Conservation (phyloP, 176 grass and related monocot species). For the Aechmea fasciata region DNA sequence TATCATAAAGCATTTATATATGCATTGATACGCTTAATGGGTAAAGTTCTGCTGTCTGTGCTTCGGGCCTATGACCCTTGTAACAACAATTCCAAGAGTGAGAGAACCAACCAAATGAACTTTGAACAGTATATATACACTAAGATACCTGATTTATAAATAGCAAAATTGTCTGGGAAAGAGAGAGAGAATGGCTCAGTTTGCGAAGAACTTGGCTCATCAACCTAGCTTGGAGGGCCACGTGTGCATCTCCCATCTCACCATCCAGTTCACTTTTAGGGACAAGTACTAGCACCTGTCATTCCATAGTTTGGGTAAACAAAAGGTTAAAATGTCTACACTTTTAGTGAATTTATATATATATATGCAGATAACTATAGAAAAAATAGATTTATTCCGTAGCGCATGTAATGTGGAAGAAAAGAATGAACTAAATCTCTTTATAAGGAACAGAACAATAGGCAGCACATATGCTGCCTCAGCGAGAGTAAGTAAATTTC, state of each 20-base stretch:
- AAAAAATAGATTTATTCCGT: neutral
- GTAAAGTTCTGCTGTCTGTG: too few relatives aligned
- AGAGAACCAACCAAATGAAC: neutral
- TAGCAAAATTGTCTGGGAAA: conserved; percentile 74
- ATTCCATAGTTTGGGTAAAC: conserved; percentile 8
- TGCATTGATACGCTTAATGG: too few relatives aligned
- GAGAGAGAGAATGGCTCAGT: conserved; percentile 83
- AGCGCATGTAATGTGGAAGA: neutral
- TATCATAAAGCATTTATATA: too few relatives aligned
- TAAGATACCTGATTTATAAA: conserved; percentile 88
- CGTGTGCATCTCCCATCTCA: conserved; percentile 94
- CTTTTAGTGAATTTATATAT: too few relatives aligned
- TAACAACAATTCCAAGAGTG: neutral
- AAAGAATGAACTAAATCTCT: neutral
- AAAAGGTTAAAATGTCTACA: too few relatives aligned
- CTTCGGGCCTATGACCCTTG: too few relatives aligned
- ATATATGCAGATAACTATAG: neutral
- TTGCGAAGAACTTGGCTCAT: conserved; percentile 98
- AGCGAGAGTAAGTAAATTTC: neutral
- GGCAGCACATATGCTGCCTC: neutral
- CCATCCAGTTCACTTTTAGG: conserved; percentile 93
- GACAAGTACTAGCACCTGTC: conserved; percentile 87
- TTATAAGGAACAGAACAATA: neutral
- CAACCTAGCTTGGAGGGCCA: conserved; percentile 90
- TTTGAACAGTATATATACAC: neutral